Percentiles rank a stretch among this genome's conserved stretches.
Conservation (phyloP, 148 eudicot genomes). For the Camellia lanceoleosa region DNA sequence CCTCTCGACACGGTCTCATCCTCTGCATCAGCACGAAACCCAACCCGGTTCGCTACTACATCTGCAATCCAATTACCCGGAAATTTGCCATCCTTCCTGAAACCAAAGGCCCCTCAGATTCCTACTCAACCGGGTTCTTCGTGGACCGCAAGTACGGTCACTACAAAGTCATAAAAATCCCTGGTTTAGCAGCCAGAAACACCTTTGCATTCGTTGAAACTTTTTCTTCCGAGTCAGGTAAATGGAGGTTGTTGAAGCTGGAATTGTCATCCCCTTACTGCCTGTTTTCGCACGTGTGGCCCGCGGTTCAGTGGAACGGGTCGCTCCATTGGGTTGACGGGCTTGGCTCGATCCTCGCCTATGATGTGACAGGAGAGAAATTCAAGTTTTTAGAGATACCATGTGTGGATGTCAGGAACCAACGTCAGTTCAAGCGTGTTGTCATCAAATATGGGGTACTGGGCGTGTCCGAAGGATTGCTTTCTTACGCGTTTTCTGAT, state of each 20-base stretch:
- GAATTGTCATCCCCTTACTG: not conserved
- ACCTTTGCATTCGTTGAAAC: not conserved
- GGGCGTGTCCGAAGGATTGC: not conserved
- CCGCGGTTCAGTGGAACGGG: not conserved
- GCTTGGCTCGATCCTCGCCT: not conserved
- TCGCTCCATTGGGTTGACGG: not conserved
- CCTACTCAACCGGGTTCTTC: not conserved
- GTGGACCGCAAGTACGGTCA: not conserved
- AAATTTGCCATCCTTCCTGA: not conserved
- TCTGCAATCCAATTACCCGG: not conserved
- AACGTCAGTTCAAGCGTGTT: not conserved
- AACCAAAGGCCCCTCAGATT: not conserved
- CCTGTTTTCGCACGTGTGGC: not conserved
- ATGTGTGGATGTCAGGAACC: no score
- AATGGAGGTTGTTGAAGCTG: conserved; percentile 3
- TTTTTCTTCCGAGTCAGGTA: conserved; percentile 1
- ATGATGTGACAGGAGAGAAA: not conserved
- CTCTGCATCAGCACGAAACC: not conserved
- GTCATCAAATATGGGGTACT: not conserved
- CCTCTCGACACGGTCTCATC: not conserved
- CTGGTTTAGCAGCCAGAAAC: not conserved
- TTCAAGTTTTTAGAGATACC: not conserved
- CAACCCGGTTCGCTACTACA: not conserved
- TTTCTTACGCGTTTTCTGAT: not conserved
- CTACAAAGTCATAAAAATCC: not conserved